Evolutionary conservation across 2,329 filamentous ascomycete species (phyloP).

Genomic region (Cladosporium sp.): DNA sequence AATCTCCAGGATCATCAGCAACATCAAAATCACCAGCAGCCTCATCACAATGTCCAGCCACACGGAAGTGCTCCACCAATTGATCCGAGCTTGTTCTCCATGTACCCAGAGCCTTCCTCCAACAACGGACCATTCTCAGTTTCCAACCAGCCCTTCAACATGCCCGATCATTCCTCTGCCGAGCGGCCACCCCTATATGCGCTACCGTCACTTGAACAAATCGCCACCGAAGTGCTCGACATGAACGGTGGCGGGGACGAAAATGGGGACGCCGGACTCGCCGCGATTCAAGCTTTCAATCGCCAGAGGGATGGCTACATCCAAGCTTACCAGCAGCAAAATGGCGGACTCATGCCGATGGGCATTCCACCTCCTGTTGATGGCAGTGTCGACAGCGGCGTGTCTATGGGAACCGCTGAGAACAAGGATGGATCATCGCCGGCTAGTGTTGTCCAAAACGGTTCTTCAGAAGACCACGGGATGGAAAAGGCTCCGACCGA

Average conservation of each 20-base stretch:
- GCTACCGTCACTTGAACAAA: conserved; percentile 31
- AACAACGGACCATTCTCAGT: conserved; percentile 9
- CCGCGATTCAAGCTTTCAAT: conserved; percentile 13
- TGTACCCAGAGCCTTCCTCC: conserved; percentile 18
- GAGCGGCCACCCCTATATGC: conserved; percentile 22
- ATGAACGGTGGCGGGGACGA: conserved; percentile 27
- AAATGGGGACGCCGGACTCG: conserved; percentile 13
- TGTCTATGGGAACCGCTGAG: conserved; percentile 22
- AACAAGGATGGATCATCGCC: conserved; percentile 14
- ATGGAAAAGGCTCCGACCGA: background rate
- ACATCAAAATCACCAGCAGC: conserved; percentile 3
- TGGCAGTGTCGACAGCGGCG: conserved; percentile 28
- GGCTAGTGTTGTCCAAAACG: conserved; percentile 1
- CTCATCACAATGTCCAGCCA: background rate
- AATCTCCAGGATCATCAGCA: conserved; percentile 11
- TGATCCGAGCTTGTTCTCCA: conserved; percentile 22
- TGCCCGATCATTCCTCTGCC: conserved; percentile 18
- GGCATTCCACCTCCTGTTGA: conserved; percentile 16
- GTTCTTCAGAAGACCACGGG: background rate
- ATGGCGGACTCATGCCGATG: conserved; percentile 15
- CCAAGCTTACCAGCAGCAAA: conserved; percentile 18
- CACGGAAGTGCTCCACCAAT: conserved; percentile 17
- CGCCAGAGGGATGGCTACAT: conserved; percentile 13
- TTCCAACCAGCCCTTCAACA: conserved; percentile 12
- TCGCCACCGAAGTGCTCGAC: conserved; percentile 33